Evolutionary conservation across 2,329 filamentous ascomycete species (phyloP).

Genomic region (Dothiorella sarmentorum): DNA sequence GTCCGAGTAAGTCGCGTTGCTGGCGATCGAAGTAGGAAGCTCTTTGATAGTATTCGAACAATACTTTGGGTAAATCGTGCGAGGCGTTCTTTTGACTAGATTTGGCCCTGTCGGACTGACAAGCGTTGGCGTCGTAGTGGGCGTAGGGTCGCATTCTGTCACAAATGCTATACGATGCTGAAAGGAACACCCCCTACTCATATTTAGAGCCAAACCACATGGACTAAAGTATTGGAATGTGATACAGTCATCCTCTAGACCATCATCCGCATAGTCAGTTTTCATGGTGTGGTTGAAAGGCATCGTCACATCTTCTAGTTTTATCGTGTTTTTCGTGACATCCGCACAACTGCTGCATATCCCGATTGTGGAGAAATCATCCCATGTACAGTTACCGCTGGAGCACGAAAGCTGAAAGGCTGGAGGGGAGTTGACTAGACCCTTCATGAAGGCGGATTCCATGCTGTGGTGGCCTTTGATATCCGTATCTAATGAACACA

Average conservation of each 20-base stretch:
- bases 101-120: no score
- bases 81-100: no score
- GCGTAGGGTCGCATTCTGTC: no score
- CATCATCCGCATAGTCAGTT: not conserved
- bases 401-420: not conserved
- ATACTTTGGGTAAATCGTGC: no score
- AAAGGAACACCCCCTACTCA: not conserved
- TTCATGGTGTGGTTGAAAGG: not conserved
- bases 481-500: no score
- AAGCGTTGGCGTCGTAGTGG: no score
- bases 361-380: not conserved
- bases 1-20: no score
- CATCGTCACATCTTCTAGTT: not conserved
- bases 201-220: not conserved
- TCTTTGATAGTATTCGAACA: not conserved
- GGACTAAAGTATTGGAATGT: not conserved
- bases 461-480: not conserved
- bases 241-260: not conserved
- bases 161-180: not conserved
- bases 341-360: not conserved
- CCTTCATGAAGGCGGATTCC: not conserved
- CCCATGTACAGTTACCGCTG: not conserved
- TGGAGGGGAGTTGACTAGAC: not conserved
- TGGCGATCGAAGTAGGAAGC: not conserved
- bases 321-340: not conserved